A percentile compares a stretch with the other conserved stretches of the same genome.
Conservation (phyloP, 2,329 filamentous ascomycete genomes). For the Corynespora cassiicola region DNA sequence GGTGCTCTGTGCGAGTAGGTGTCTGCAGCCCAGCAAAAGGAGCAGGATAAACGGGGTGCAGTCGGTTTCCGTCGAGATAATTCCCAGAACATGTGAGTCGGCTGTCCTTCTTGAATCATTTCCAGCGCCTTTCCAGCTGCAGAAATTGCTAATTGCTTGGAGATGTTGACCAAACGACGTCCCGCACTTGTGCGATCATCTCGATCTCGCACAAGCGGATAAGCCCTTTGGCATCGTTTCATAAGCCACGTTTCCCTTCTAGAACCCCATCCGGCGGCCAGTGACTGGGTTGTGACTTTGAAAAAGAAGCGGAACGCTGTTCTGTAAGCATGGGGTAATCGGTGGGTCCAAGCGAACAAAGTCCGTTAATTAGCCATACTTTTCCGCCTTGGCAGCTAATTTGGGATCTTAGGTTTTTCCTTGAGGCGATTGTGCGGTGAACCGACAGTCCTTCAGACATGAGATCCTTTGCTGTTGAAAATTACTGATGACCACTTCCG, state of each 20-base stretch:
- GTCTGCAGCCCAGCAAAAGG: too few species aligned
- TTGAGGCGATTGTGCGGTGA: neutral
- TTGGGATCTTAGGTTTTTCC: conserved; percentile 16
- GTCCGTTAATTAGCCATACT: conserved; percentile 31
- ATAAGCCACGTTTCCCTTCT: conserved; percentile 21
- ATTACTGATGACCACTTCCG: conserved; percentile 12
- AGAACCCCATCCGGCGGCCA: conserved; percentile 5
- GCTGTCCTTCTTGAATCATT: neutral
- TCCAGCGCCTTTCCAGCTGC: conserved; percentile 3
- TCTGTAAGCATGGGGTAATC: conserved; percentile 41
- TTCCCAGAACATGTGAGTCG: neutral
- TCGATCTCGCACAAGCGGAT: conserved; percentile 11
- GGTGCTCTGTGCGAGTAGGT: too few species aligned
- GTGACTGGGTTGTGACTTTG: conserved; percentile 9
- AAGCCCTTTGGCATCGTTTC: conserved; percentile 22
- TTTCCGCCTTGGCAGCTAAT: conserved; percentile 24
- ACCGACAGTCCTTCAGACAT: conserved; percentile 4
- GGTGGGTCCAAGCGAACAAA: conserved; percentile 10
- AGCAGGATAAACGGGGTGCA: too few species aligned
- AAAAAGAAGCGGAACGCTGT: conserved; percentile 7
- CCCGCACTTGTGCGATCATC: conserved; percentile 3
- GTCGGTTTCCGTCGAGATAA: neutral
- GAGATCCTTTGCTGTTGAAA: conserved; percentile 7
- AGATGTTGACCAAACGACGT: conserved; percentile 7
- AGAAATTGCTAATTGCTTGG: conserved; percentile 18